Evolutionary conservation across 1,139 yeast species (phyloP), one percentile per base, ranked within the genome.

Genomic region (Sugiyamaella pinicola): DNA sequence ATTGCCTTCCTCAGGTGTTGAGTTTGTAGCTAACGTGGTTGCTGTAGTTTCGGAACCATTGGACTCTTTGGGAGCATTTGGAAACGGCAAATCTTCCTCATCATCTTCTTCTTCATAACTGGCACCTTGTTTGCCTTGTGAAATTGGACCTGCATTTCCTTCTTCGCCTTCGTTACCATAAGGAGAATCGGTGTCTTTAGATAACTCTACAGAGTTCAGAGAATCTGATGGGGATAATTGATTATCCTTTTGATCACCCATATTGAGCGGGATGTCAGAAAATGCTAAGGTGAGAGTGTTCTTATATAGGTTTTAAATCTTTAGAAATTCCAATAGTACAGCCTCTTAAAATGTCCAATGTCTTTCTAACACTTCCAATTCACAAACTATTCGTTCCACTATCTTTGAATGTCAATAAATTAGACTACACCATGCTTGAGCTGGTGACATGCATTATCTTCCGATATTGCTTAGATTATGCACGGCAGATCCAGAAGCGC

Each of bases 51-150:
- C 29, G 15, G 38, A 17, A n/a, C 28, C 22, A 26, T 26, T 26
- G 3, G 31, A 26, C 9, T 26, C n/a, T 3, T 26, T 26, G 31
- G 8, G 9, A 10, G 31, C 9, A 24, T 5, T 9, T 3, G 35
- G 35, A 19, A 42, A 29, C 18, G 47, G 26, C 18, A 42, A 31
- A 31, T 42, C 47, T 19, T 42, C 47, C 6, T 42, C 47, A 2
- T 42, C 47, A n/a, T 29, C 47, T 10, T 42, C 47, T 24, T 24
- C 44, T 2, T 40, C 33, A 8, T 24, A n/a, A n/a, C n/a, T n/a
- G n/a, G n/a, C 34, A 24, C 8, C 28, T 9, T 6, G 28, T 13
- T 40, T 34, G 17, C 17, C 34, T 15, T 40, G 33, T 24, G 5
- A 3, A 24, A 9, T 17, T 13, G 18, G 4, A n/a, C 10, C 22